Evolutionary conservation across 1,139 yeast genomes (phyloP), one percentile per base, ranked within the genome.

Genomic region (Ogataea hybrid): DNA sequence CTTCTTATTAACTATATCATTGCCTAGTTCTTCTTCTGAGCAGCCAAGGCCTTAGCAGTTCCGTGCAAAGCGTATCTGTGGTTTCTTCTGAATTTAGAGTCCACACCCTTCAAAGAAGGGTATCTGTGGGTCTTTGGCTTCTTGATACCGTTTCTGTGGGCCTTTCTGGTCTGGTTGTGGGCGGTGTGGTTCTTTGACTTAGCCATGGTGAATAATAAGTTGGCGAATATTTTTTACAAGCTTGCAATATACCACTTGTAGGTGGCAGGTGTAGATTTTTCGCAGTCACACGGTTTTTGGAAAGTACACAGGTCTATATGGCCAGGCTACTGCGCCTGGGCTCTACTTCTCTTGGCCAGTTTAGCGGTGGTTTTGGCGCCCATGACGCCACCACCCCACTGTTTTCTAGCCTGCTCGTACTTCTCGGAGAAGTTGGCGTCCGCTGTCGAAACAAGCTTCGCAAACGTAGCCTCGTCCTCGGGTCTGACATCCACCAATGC

Each of bases 61-160:
- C 98, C 98, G 77, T 86, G 96, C 69, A 88, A 82, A 77, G 97
- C 97, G 77, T 83, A 88, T 79, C 88, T 89, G 92, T 90, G 97
- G 95, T 92, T 92, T 81, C 97, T 87, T 72, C 82, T 83, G 95
- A 92, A 92, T 85, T 92, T 92, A 70, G 98, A 84, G 75, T 92
- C 97, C 73, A 90, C 97, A 80, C 96, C 96, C 79, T 87, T 90
- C 75, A 88, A 81, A 59, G 97, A 89, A 63, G 97, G 96, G 83
- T 90, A 88, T 81, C 87, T 90, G 95, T 81, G 75, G 70, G 96
- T 84, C 82, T 79, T 85, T 67, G 97, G 96, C 90, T 90, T 92
- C 87, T 90, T 92, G 80, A 92, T 92, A 79, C 98, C 98, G 87
- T 92, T 92, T 74, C 83, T 90, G 96, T 92, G 98, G 69, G 97